Percentiles rank a stretch among this genome's conserved stretches.
Conservation (phyloP, 2,329 filamentous ascomycete species). For the Sclerotiophoma versabilis region DNA sequence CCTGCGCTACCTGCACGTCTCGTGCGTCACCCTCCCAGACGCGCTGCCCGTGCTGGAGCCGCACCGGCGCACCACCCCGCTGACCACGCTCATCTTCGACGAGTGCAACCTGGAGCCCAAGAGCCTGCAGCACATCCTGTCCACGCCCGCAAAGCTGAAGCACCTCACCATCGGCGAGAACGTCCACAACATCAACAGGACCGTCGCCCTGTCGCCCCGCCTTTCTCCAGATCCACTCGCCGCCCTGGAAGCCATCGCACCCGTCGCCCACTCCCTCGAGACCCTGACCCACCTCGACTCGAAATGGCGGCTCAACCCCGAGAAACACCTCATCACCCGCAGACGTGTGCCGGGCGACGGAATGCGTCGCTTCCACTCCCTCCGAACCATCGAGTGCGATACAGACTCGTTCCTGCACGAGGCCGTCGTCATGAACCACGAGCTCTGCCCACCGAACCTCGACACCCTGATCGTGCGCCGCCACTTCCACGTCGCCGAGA, state of each 20-base stretch:
- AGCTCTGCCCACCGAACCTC: slow-evolving; percentile 40
- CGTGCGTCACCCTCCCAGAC: slow-evolving; percentile 36
- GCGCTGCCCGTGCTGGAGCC: slow-evolving; percentile 30
- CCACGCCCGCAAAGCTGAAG: slow-evolving; percentile 39
- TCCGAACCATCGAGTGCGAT: slow-evolving; percentile 41
- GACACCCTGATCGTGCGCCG: slow-evolving; percentile 37
- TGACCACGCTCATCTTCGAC: slow-evolving; percentile 44
- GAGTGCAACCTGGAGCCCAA: slow-evolving; percentile 42
- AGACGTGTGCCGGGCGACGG: slow-evolving; percentile 33
- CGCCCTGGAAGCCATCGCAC: slow-evolving; percentile 34
- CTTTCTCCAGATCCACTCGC: slow-evolving; percentile 25
- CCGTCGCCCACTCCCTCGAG: slow-evolving; percentile 43
- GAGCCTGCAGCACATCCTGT: slow-evolving; percentile 35
- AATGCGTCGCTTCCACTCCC: slow-evolving; percentile 39
- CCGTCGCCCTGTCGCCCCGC: slow-evolving; percentile 18
- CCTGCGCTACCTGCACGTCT: slow-evolving; percentile 42
- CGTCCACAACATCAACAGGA: slow-evolving; percentile 32
- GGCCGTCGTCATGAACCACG: slow-evolving; percentile 33
- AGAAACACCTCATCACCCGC: slow-evolving; percentile 23
- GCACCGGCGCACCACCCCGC: slow-evolving; percentile 33
- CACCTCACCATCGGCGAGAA: slow-evolving; percentile 46
- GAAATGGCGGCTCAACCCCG: slow-evolving; percentile 23
- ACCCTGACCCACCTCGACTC: slow-evolving; percentile 39
- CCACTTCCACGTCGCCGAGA: slow-evolving; percentile 24
- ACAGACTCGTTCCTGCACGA: slow-evolving; percentile 41